phyloP scores from a whole-genome alignment of 2,329 filamentous ascomycete species.

The Thielaviopsis cerberus region DNA sequence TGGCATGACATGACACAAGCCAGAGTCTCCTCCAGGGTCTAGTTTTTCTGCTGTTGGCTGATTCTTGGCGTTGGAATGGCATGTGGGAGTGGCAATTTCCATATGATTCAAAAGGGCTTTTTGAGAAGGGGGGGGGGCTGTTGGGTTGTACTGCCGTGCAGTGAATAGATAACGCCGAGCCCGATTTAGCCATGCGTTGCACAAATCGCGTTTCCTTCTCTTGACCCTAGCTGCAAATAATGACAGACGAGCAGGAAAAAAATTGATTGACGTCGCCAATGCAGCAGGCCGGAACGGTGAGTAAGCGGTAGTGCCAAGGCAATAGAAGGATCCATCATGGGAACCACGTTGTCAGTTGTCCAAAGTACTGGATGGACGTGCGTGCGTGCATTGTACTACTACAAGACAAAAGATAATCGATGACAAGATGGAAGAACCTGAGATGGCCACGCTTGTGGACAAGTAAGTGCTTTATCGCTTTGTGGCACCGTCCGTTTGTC shows the following conservation, averaged over 20 bases:
- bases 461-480: not conserved
- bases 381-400: not conserved
- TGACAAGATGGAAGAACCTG: not conserved
- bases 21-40: not conserved
- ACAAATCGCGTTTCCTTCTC: not conserved
- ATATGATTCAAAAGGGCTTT: not conserved
- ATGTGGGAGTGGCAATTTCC: not conserved
- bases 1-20: not conserved
- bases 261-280: not conserved
- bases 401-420: not conserved
- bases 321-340: not conserved
- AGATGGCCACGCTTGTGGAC: not conserved
- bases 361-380: not conserved
- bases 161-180: not conserved
- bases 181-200: not conserved
- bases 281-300: not conserved
- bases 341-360: not conserved
- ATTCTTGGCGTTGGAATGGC: not conserved
- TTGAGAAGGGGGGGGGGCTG: not conserved
- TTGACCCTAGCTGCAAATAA: not conserved
- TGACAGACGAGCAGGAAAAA: not conserved
- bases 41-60: not conserved
- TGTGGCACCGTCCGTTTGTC: not conserved
- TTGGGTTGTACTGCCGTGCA: not conserved
- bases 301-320: not conserved